A percentile compares a stretch with the other conserved stretches of the same genome.
Evolutionary conservation across 306 rosid genomes (phyloP).

Genomic region (Rosa rugosa): DNA sequence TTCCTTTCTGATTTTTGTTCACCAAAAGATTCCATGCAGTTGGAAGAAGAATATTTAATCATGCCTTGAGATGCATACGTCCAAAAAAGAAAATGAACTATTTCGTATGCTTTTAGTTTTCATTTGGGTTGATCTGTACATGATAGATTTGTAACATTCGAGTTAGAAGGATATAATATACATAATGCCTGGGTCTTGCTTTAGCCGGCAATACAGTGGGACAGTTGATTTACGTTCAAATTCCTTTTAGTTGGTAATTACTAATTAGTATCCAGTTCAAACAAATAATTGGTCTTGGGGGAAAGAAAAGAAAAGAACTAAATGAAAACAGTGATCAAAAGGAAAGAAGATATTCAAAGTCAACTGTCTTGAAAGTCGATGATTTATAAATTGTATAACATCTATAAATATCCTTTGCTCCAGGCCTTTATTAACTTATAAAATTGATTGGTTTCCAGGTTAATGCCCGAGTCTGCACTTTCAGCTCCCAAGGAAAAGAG

Average conservation of each 20-base stretch:
- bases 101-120: no score
- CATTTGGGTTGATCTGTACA: background rate
- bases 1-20: background rate
- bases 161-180: background rate
- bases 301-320: background rate
- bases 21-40: background rate
- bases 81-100: no score
- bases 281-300: background rate
- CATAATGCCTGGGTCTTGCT: background rate
- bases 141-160: background rate
- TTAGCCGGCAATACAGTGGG: background rate
- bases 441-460: conserved; percentile 49
- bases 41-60: background rate
- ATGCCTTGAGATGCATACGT: background rate
- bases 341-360: background rate
- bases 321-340: background rate
- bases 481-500: conserved; percentile 89
- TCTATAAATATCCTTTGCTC: background rate
- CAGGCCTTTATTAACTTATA: background rate
- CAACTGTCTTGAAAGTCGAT: background rate
- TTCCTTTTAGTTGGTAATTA: background rate
- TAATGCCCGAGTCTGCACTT: conserved; percentile 94
- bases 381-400: background rate
- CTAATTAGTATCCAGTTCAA: background rate
- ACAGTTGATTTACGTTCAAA: background rate